Evolutionary conservation across 306 rosid genomes (phyloP), one percentile per base, ranked within the genome.

Genomic region (Gastrolobium villosum): DNA sequence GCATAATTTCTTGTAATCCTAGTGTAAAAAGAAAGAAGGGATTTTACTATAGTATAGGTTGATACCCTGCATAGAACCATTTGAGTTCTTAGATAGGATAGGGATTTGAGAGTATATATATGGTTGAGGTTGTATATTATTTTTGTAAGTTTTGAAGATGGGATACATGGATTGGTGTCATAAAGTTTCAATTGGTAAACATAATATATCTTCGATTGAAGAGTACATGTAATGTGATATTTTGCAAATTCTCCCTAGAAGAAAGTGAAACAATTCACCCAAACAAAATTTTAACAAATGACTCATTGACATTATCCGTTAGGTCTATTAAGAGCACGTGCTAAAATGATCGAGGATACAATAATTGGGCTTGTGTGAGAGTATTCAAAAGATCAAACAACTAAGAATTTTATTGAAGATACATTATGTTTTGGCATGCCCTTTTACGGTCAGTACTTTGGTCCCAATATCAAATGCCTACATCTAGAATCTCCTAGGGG

Each of bases 71-170:
- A 85, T 84, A 87, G 93, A 89, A 88, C 87, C 87, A 89, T 89
- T 84, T 83, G 85, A 88, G 88, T 83, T 79, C 61, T 85, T 92
- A 80, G 93, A 87, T 79, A 92, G 84, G 74, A 70, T 90, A 88
- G 94, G 88, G 91, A 89, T 84, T 89, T 86, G 71, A 86, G 89
- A 80, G 83, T 87, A 84, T 85, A 80, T 84, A 79, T 88, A 86
- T 90, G 91, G 81, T 90, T 92, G 91, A 88, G 89, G 82, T 88
- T 94, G 96, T 90, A 92, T 94, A 92, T 92, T 92, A 87, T 82
- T 94, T 88, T 94, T 94, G 91, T 88, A 74, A 89, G 88, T 86
- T 88, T 86, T 88, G 81, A 15, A 80, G 70, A 75, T 90, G 81
- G 91, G 90, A 82, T 85, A 84, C 88, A 70, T 77, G 88, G 93